These are phyloP conservation scores for Calcarisporium arbuscula DNA, from an alignment of 2,329 filamentous ascomycete species.

Conservation along the genomic window DNA sequence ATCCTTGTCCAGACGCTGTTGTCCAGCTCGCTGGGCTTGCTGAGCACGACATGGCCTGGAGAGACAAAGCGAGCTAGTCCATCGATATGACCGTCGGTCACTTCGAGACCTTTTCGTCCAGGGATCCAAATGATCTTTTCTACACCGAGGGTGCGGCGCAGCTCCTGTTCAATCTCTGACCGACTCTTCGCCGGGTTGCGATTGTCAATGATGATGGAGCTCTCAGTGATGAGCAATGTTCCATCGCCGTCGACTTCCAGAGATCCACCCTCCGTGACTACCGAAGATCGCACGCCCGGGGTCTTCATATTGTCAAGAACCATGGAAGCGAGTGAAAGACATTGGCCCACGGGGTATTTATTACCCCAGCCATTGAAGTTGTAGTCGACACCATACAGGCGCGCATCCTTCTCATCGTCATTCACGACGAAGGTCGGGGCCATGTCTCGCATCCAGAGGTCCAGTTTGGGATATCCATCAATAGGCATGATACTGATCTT, in stretches of 20 bases:
- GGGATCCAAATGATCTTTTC: conserved; percentile 22
- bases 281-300: conserved; percentile 3
- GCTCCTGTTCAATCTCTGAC: conserved; percentile 15
- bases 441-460: conserved; percentile 24
- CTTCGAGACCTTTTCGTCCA: conserved; percentile 14
- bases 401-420: background rate
- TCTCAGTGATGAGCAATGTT: conserved; percentile 21
- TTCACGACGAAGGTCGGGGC: conserved; percentile 17
- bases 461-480: conserved; percentile 5
- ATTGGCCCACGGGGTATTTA: conserved; percentile 11
- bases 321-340: conserved; percentile 8
- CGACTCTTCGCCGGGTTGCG: conserved; percentile 17
- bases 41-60: conserved; percentile 16
- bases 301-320: conserved; percentile 1
- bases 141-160: conserved; percentile 15
- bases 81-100: conserved; percentile 23
- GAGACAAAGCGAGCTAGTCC: conserved; percentile 19
- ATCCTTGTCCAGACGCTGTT: conserved; percentile 7
- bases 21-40: conserved; percentile 11
- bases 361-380: conserved; percentile 24
- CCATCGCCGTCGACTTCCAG: conserved; percentile 22
- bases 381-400: conserved; percentile 14
- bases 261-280: conserved; percentile 18
- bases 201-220: conserved; percentile 22
- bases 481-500: too few species aligned